These are phyloP conservation scores for Pleurotus platypus DNA, from an alignment of 768 basidiomycete species.

Conservation along the genomic window DNA sequence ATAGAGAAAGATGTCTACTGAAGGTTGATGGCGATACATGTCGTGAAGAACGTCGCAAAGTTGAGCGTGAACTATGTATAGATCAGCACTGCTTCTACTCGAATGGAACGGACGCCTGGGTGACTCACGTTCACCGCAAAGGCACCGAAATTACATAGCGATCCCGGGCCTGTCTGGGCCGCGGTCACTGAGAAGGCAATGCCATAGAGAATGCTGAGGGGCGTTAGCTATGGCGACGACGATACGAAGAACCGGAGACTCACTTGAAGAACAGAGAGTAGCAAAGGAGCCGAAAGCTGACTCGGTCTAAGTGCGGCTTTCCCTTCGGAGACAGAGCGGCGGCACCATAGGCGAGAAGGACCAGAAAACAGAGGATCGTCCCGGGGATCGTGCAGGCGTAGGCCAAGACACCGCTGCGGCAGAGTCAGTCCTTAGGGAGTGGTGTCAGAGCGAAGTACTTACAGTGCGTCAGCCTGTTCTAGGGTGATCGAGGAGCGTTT, in stretches of 20 bases:
- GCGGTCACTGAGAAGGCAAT: conserved; percentile 16
- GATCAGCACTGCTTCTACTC: too few species aligned
- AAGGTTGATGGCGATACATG: conserved; percentile 22
- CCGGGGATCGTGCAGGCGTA: conserved; percentile 13
- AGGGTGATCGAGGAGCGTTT: not conserved
- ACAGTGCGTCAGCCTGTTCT: not conserved
- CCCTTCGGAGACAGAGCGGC: conserved; percentile 7
- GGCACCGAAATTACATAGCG: conserved; percentile 16
- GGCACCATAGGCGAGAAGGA: conserved; percentile 12
- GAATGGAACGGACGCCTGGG: too few species aligned
- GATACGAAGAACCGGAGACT: not conserved
- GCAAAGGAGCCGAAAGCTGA: conserved; percentile 19
- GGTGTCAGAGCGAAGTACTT: conserved; percentile 9
- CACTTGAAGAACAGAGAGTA: conserved; percentile 18
- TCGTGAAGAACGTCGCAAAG: conserved; percentile 20
- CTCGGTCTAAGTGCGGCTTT: conserved; percentile 16
- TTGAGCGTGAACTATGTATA: conserved; percentile 12
- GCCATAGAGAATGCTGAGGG: conserved; percentile 17
- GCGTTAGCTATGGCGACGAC: too few species aligned
- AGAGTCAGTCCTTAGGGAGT: conserved; percentile 4
- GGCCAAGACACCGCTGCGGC: not conserved
- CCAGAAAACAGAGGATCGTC: conserved; percentile 13
- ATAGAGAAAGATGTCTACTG: conserved; percentile 12
- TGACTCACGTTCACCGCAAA: conserved; percentile 18
- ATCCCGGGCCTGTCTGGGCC: conserved; percentile 6